Base-by-base conservation (phyloP, 805 yeast species). In the Wickerhamiella australiensis region DNA sequence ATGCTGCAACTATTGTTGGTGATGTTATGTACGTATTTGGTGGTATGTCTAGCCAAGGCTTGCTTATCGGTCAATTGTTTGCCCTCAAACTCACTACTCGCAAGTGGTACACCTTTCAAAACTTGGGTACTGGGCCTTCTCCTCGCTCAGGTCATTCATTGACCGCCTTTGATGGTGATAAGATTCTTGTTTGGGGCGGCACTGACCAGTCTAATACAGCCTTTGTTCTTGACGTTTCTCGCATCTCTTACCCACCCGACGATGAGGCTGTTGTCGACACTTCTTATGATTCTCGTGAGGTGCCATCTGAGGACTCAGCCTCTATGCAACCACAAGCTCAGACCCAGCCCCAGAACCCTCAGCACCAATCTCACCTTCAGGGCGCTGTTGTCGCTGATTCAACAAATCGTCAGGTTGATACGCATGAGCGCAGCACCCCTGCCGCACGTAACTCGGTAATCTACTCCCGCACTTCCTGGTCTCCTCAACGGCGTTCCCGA, bases 71-170 rank as follows among this genome's bases (percentile, higher is more conserved):
- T 57, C 75, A 77, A 29, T 73, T 87, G 47, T 78, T 76, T 59
- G 80, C 87, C n/a, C 76, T 92, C 56, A 86, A 86, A 61, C 70
- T 92, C 56, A 72, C 77, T 47, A 74, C 83, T 20, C 71, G 75
- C 44, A 76, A 77, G 44, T 87, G 96, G 92, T 79, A 77, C 60
- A 76, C 77, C 50, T 73, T 84, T 57, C 79, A 71, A 68, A 57
- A 68, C 69, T 38, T 65, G 68, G 63, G 74, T 64, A 56, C 73
- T 62, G 69, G 73, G 35, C 94, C 96, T 1, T 84, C 88, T 42
- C 78, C 92, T 12, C 77, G 96, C 57, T 84, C 90, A 54, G 97
- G 97, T 8, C 98, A 92, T 65, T 78, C 95, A 6, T 68, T 90
- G 66, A 79, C 96, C 1, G 80, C 77, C 48, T 70, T 80, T 45